A percentile compares a stretch with the other conserved stretches of the same genome.
These are phyloP conservation scores for Rhodotorula sp. DNA, from an alignment of 1,284 basidiomycete species.

Conservation along the genomic window DNA sequence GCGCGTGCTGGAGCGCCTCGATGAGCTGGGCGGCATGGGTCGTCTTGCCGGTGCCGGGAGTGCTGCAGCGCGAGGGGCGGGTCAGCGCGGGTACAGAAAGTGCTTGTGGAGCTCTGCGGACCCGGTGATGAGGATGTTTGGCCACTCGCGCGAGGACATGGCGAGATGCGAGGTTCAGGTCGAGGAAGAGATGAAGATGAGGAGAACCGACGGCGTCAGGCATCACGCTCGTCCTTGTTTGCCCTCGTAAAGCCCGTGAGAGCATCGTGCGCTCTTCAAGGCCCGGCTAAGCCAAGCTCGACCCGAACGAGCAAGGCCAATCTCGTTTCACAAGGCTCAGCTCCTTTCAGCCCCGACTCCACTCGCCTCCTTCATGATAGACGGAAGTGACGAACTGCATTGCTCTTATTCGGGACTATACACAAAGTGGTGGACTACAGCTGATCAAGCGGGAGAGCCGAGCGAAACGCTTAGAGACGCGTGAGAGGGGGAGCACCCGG, in stretches of 20 bases:
- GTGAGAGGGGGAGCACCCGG: slow-evolving; percentile 40
- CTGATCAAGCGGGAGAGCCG: background rate
- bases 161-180: background rate
- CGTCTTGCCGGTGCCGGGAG: slow-evolving; percentile 72
- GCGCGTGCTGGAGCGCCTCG: slow-evolving; percentile 41
- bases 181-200: background rate
- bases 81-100: slow-evolving; percentile 54
- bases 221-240: too few relatives aligned
- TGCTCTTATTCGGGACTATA: background rate
- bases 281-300: too few relatives aligned
- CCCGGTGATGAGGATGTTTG: slow-evolving; percentile 91
- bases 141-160: slow-evolving; percentile 49
- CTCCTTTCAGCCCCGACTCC: too few relatives aligned
- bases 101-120: slow-evolving; percentile 55
- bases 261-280: too few relatives aligned
- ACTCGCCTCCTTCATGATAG: too few relatives aligned
- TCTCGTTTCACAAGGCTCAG: too few relatives aligned
- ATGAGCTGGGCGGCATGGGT: slow-evolving; percentile 81
- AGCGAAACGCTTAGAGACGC: background rate
- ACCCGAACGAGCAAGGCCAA: too few relatives aligned
- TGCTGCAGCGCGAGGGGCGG: slow-evolving; percentile 45
- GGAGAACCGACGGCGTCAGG: background rate
- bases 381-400: background rate
- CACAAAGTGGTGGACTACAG: background rate
- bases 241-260: too few relatives aligned